phyloP scores from a whole-genome alignment of 2,329 filamentous ascomycete genomes.

The Zarea fungicola region DNA sequence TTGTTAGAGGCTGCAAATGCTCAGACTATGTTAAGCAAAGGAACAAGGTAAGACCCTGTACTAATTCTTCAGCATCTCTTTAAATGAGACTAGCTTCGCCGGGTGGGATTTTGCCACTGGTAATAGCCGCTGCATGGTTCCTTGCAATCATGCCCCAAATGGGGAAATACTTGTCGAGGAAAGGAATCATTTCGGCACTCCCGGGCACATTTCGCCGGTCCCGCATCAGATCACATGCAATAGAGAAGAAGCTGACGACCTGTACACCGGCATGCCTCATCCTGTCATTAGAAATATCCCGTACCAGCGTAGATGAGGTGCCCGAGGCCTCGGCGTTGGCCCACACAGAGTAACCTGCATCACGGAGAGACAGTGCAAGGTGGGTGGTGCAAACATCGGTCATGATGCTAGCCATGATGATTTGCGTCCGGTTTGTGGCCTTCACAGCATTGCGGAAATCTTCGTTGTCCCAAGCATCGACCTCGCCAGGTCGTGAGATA shows the following conservation, averaged over 20 bases:
- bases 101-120: no score
- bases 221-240: constrained; percentile 64
- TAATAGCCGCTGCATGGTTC: no score
- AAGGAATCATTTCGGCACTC: no score
- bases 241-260: constrained; percentile 55
- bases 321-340: constrained; percentile 68
- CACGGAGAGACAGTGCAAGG: constrained; percentile 64
- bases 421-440: constrained; percentile 60
- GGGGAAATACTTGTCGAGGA: no score
- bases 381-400: constrained; percentile 75
- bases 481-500: constrained; percentile 64
- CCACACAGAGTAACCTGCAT: constrained; percentile 68
- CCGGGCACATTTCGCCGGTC: constrained; percentile 67
- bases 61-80: no score
- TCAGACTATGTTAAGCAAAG: no score
- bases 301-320: constrained; percentile 56
- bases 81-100: no score
- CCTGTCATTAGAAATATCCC: constrained; percentile 59
- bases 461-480: constrained; percentile 71
- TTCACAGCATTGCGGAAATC: constrained; percentile 62
- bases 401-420: constrained; percentile 67
- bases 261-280: constrained; percentile 65
- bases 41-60: no score
- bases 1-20: no score
- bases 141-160: no score